Conservation (phyloP, 495 filamentous ascomycete genomes). For the Baudoinia panamericana region DNA sequence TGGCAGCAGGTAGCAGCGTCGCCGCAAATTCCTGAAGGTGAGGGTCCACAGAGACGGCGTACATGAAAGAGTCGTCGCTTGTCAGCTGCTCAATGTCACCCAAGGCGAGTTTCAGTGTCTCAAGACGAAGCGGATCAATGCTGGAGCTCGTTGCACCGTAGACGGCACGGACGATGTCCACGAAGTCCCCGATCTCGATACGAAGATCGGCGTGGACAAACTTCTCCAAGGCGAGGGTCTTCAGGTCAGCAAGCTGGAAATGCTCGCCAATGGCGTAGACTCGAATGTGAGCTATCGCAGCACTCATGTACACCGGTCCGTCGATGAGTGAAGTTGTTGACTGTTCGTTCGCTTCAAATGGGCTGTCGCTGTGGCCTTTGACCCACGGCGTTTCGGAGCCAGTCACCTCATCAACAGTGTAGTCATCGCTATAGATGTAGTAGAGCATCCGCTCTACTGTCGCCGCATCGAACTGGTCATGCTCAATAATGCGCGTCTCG, state of each 20-base stretch:
- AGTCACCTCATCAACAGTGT: not conserved
- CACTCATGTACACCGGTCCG: not conserved
- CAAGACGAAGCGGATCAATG: not conserved
- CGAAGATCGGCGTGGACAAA: not conserved
- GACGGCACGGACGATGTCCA: not conserved
- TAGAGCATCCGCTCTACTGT: slow-evolving; percentile 10
- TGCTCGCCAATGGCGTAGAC: slow-evolving; percentile 3
- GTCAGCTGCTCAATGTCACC: slow-evolving; percentile 1
- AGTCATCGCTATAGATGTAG: slow-evolving; percentile 11
- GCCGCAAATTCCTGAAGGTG: not conserved
- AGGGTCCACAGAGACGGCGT: not conserved
- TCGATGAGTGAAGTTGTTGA: not conserved
- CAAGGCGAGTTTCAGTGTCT: not conserved
- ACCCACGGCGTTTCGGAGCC: not conserved
- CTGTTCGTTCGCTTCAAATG: not conserved
- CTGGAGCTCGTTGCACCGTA: not conserved
- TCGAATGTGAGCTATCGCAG: not conserved
- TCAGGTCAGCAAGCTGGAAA: not conserved
- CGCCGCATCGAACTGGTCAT: slow-evolving; percentile 2
- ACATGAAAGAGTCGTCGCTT: not conserved
- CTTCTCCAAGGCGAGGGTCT: slow-evolving; percentile 1
- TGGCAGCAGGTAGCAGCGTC: not conserved
- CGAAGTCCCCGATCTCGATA: not conserved
- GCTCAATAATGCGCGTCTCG: slow-evolving; percentile 1
- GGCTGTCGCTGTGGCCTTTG: not conserved